phyloP scores from a whole-genome alignment of 2,329 filamentous ascomycete species.

The Trichophyton verrucosum region DNA sequence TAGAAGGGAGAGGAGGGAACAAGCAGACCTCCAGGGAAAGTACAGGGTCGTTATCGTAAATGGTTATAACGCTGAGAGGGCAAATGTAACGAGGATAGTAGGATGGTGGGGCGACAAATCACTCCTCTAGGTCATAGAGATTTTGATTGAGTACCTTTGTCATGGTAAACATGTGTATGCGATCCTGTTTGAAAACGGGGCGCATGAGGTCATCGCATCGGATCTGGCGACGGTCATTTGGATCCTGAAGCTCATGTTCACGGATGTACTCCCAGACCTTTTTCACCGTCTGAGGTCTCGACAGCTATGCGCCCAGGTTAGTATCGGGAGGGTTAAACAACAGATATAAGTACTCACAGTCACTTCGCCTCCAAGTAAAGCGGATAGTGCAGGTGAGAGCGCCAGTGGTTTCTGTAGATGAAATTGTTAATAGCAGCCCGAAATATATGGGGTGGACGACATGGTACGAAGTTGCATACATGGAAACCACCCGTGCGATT shows the following conservation, averaged over 20 bases:
- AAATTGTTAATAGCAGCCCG: neutral
- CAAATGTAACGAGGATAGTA: neutral
- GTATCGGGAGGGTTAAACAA: neutral
- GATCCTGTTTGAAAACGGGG: constrained; percentile 79
- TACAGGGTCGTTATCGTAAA: neutral
- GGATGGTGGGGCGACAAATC: neutral
- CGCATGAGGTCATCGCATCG: constrained; percentile 83
- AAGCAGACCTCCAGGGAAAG: neutral
- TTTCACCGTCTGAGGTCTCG: constrained; percentile 90
- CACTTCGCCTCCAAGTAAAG: constrained; percentile 33
- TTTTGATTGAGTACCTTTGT: constrained; percentile 90
- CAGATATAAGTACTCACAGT: constrained; percentile 33
- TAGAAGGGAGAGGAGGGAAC: neutral
- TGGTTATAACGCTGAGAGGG: neutral
- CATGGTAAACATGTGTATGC: constrained; percentile 98
- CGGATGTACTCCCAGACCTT: constrained; percentile 95
- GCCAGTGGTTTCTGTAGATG: constrained; percentile 33
- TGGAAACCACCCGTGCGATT: constrained; percentile 84
- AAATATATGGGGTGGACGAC: neutral
- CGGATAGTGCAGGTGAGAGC: constrained; percentile 34
- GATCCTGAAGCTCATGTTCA: constrained; percentile 74
- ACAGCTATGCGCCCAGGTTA: constrained; percentile 47
- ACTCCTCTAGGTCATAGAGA: constrained; percentile 54
- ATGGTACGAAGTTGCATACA: constrained; percentile 29
- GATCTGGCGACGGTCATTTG: constrained; percentile 82